Evolutionary conservation across 1,284 basidiomycete species (phyloP).

Genomic region (Cutaneotrichosporon sp.): DNA sequence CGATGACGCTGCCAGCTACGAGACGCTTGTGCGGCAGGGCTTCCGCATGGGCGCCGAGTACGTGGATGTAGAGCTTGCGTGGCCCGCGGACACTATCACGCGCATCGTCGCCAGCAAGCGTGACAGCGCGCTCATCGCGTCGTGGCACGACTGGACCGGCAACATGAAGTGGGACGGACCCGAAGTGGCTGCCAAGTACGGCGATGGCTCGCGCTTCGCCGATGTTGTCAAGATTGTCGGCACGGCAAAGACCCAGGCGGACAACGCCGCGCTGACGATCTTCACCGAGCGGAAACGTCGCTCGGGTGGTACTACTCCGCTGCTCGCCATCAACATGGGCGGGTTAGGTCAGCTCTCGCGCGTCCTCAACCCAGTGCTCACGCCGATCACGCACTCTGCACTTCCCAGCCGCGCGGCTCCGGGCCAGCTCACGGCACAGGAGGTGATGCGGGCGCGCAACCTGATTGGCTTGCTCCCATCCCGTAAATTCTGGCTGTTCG

Average conservation of each 20-base stretch:
- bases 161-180: conserved; percentile 75
- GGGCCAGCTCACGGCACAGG: conserved; percentile 82
- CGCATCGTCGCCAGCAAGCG: conserved; percentile 67
- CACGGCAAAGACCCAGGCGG: conserved; percentile 70
- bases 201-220: conserved; percentile 65
- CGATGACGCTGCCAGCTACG: conserved; percentile 68
- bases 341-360: conserved; percentile 83
- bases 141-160: conserved; percentile 92
- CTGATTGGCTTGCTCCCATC: conserved; percentile 75
- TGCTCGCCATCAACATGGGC: conserved; percentile 95
- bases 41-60: conserved; percentile 86
- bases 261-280: conserved; percentile 75
- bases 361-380: conserved; percentile 80
- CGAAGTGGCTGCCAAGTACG: conserved; percentile 68
- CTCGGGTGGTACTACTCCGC: conserved; percentile 68
- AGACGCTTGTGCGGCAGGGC: conserved; percentile 75
- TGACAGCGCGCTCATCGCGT: conserved; percentile 77
- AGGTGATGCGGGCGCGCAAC: conserved; percentile 78
- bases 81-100: conserved; percentile 65
- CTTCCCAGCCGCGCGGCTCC: conserved; percentile 83
- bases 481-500: conserved; percentile 79
- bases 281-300: conserved; percentile 61
- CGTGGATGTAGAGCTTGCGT: conserved; percentile 84
- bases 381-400: conserved; percentile 83
- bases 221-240: conserved; percentile 93